Evolutionary conservation across 2,329 filamentous ascomycete genomes (phyloP), one percentile per base, ranked within the genome.

Genomic region (Hymenoscyphus infarciens): DNA sequence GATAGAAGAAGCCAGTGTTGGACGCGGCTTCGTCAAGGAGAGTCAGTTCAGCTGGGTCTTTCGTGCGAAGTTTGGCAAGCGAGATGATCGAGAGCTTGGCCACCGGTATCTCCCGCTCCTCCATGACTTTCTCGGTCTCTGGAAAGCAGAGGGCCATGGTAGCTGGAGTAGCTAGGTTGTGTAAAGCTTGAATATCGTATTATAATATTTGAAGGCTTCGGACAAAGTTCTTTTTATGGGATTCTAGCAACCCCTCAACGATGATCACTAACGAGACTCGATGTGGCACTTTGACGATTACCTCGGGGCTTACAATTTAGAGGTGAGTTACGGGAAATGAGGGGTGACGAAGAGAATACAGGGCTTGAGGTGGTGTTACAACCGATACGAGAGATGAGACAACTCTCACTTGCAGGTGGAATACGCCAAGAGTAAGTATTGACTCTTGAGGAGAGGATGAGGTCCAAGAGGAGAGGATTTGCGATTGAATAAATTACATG

Each of bases 1-100:
- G 63, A 33, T 63, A 64, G 57, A 69, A 68, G 39, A 68, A 62
- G 3, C 67, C 67, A 3, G 61, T 60, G 15, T 29, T 61, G 25
- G 61, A 64, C 29, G 61, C 60, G 29, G 62, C 61, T 56, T 57
- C 64, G 15, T 62, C 55, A 27, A 67, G 59, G 22, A 63, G 55
- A 53, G 52, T 53, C 19, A 65, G 35, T 55, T 67, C 67, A 57
- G 58, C 57, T 49, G 60, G 60, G 27, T 69, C 66, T 56, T 59
- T 59, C 13, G 56, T 38, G n/a, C 53, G 57, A 39, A 69, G 58
- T 42, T 63, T 64, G 38, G 61, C 63, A 31, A 68, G 64, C 57
- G 63, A 65, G 56, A 67, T 65, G 31, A 58, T 61, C 10, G 59
- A 35, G 42, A 63, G 63, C 31, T 63, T 33, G 56, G 66, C 67